Base-by-base conservation (phyloP, 139 green algal genomes). In the Penium margaritaceum region DNA sequence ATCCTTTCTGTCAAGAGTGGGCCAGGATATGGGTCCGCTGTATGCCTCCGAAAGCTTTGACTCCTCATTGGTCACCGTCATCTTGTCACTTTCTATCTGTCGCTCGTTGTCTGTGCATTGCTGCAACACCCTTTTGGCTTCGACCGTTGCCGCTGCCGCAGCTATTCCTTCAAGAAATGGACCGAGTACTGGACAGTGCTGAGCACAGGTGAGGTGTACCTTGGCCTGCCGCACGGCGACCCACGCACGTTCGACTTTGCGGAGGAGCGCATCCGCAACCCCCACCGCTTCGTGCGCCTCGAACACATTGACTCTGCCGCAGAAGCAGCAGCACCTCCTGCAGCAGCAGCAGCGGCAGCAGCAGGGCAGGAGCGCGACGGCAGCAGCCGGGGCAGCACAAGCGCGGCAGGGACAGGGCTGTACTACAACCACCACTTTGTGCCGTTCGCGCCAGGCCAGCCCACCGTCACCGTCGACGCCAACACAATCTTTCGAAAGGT, bases 141-240 rank as follows among this genome's bases (percentile, higher is more conserved):
- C 12, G n/a, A n/a, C n/a, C n/a, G n/a, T n/a, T n/a, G n/a, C n/a
- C n/a, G n/a, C 51, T 0, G 17, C 15, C 58, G 0, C 35, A 71
- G 63, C 29, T 71, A 71, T 24, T 51, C 44, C 7, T 71, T 71
- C 63, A 71, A 71, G 35, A 4, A 71, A 19, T 71, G 63, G 63
- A 71, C 44, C 32, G 63, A 71, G 36, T 71, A 71, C 35, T 71
- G 63, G 63, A 33, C 63, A 41, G 32, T 71, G 44, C 63, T 71
- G 19, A 64, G 32, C 63, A 71, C 63, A 9, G 63, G 63, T 0
- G 63, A 71, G 32, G 32, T 71, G 15, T 71, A 71, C 32, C 32
- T 71, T 33, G 63, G 63, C 32, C 33, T 71, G 35, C 63, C 63
- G 19, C 63, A 37, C 33, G 33, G 63, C 6, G 63, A 71, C 63